Percentiles rank a stretch among this genome's conserved stretches.
These are phyloP conservation scores for Malassezia furfur DNA, from an alignment of 1,284 basidiomycete species.

Conservation along the genomic window DNA sequence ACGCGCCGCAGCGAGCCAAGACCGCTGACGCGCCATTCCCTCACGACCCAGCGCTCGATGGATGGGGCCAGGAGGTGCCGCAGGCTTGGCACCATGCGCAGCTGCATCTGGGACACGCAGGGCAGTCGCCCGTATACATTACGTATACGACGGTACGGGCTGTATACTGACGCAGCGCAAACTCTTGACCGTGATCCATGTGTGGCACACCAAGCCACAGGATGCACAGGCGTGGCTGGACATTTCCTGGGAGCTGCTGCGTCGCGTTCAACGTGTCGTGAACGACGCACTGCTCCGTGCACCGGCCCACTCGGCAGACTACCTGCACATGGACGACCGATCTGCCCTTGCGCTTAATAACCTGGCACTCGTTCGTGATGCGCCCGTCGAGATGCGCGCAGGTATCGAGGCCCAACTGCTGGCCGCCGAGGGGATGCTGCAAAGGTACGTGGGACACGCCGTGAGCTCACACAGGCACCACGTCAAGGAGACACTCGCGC, in stretches of 20 bases:
- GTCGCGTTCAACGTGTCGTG: constrained; percentile 9
- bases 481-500: constrained; percentile 9
- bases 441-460: background rate
- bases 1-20: too few species aligned
- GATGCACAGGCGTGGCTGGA: background rate
- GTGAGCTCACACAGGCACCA: background rate
- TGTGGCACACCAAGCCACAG: background rate
- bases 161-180: background rate
- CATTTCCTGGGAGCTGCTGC: constrained; percentile 8
- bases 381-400: background rate
- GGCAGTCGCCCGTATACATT: background rate
- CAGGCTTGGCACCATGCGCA: background rate
- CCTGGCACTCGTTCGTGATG: background rate
- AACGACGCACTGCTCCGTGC: constrained; percentile 7
- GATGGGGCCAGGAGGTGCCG: constrained; percentile 16
- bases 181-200: constrained; percentile 12
- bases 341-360: background rate
- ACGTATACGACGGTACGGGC: background rate
- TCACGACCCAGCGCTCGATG: constrained; percentile 12
- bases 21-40: too few species aligned
- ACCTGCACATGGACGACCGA: constrained; percentile 5
- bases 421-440: constrained; percentile 1
- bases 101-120: background rate
- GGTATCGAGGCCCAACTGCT: constrained; percentile 13
- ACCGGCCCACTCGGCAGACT: background rate